These are phyloP conservation scores for Vitis cinerea DNA, from an alignment of 164 flowering plant genomes.

Conservation along the genomic window DNA sequence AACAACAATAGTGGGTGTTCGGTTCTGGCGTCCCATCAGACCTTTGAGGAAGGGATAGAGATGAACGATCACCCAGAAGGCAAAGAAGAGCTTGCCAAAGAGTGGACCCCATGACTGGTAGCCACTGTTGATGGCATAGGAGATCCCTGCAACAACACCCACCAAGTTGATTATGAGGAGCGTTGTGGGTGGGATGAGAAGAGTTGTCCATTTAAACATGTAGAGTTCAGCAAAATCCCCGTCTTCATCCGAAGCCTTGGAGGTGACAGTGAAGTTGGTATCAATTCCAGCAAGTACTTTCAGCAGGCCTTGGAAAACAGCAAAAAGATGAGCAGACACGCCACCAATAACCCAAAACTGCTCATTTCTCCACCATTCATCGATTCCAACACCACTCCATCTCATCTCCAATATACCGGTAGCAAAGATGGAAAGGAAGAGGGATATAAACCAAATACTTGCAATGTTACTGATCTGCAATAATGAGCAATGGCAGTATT, in stretches of 20 bases:
- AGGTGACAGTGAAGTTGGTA: constrained; percentile 85
- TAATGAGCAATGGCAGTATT: not conserved
- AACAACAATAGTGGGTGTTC: constrained; percentile 76
- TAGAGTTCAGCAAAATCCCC: constrained; percentile 78
- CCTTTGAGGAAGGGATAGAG: constrained; percentile 82
- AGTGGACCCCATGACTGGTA: constrained; percentile 80
- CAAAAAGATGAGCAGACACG: constrained; percentile 66
- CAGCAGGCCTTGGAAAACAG: constrained; percentile 74
- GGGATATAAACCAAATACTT: constrained; percentile 73
- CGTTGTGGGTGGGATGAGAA: constrained; percentile 79
- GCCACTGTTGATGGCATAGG: constrained; percentile 67
- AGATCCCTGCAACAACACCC: constrained; percentile 64
- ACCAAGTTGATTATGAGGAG: constrained; percentile 65
- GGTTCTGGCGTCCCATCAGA: constrained; percentile 79
- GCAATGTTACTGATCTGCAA: constrained; percentile 82
- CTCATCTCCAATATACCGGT: constrained; percentile 88
- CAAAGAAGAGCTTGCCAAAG: constrained; percentile 67
- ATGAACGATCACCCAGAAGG: constrained; percentile 81
- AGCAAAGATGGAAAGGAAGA: constrained; percentile 79
- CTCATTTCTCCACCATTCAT: constrained; percentile 86
- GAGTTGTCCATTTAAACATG: constrained; percentile 85
- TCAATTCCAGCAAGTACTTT: constrained; percentile 81
- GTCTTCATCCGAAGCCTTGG: constrained; percentile 72
- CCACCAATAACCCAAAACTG: constrained; percentile 82
- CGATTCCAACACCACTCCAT: constrained; percentile 89